Evolutionary conservation across 2,329 filamentous ascomycete species (phyloP), one percentile per base, ranked within the genome.

Genomic region (Colletotrichum limetticola): DNA sequence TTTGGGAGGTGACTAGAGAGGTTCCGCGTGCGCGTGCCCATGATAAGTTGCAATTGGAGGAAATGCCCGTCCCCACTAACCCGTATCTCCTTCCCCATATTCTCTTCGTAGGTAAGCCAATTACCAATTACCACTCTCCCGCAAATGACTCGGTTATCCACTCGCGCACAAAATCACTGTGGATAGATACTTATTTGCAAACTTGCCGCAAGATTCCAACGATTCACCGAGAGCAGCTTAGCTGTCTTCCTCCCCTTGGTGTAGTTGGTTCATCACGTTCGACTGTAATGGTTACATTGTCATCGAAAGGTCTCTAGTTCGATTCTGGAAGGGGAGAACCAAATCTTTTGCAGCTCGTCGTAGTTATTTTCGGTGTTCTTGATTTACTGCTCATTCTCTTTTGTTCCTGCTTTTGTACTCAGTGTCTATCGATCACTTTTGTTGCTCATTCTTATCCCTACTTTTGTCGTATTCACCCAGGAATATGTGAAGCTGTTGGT

Each of bases 241-340:
- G 46, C 63, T 57, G 60, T 37, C n/a, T 42, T 24, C 16, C 66
- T 56, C 66, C 53, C 53, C 19, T 35, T 64, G 58, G 59, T 64
- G 70, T 72, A 65, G 68, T 64, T 64, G 49, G 60, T 69, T 65
- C 22, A 69, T 72, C 70, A 72, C 66, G 70, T 65, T 69, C 62
- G 68, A 71, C 68, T 71, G 68, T 71, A 71, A 71, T 71, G 56
- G 68, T 61, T 61, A 19, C 68, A 57, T 60, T 57, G 57, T 71
- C 16, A 71, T 71, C 68, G 68, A 71, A 71, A 71, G 67, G 66
- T 53, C 37, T 30, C 69, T 72, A 63, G 58, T 68, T 59, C 64
- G 58, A 68, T 68, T 72, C 52, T 72, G 65, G 69, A 26, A 46
- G 42, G 49, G 65, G 52, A 46, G 58, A 71, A 37, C 24, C 6